A percentile compares a stretch with the other conserved stretches of the same genome.
Conservation (phyloP, 495 filamentous ascomycete genomes). For the Aspergillus funiculosus region DNA sequence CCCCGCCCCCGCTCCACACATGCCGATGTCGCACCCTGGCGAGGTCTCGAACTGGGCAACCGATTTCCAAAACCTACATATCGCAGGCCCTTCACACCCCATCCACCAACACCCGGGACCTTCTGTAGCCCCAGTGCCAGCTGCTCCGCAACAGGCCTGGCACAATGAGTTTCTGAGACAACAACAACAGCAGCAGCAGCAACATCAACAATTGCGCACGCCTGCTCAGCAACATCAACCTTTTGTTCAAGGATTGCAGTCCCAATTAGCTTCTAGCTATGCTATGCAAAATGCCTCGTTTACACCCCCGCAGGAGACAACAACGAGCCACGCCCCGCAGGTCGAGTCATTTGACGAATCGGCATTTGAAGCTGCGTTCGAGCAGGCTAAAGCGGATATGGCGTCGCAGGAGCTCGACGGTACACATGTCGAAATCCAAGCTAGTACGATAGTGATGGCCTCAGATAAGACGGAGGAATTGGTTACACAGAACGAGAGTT, state of each 20-base stretch:
- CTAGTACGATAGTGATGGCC: conserved; percentile 3
- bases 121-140: conserved; percentile 26
- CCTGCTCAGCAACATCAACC: conserved; percentile 23
- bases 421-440: conserved; percentile 13
- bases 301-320: conserved; percentile 23
- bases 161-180: conserved; percentile 50
- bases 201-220: no score
- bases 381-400: conserved; percentile 40
- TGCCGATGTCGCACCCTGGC: conserved; percentile 13
- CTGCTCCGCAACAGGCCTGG: conserved; percentile 38
- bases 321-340: conserved; percentile 15
- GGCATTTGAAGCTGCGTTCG: conserved; percentile 61
- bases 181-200: conserved; percentile 24
- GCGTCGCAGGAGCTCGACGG: conserved; percentile 24
- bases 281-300: conserved; percentile 22
- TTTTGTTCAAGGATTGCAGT: conserved; percentile 28
- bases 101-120: conserved; percentile 31
- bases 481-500: background rate
- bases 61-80: conserved; percentile 47
- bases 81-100: conserved; percentile 33
- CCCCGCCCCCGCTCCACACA: conserved; percentile 16
- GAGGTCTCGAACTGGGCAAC: conserved; percentile 38
- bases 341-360: conserved; percentile 50
- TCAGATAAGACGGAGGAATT: conserved; percentile 1
- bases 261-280: conserved; percentile 29